Conservation (phyloP, 805 yeast genomes). For the Cyberlindnera nakhonratchasimensis region DNA sequence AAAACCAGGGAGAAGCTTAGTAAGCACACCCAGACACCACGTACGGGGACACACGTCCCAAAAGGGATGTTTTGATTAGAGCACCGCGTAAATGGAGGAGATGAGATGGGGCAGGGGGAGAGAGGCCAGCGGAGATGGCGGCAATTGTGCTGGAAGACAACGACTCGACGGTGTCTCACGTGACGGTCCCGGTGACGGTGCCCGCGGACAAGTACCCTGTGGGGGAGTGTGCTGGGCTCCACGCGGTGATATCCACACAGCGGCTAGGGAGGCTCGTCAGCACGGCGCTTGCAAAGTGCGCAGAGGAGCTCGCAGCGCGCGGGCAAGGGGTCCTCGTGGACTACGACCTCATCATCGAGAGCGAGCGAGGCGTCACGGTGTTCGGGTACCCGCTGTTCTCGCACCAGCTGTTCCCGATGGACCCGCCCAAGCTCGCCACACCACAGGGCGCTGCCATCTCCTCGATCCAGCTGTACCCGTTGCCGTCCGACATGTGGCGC, state of each 20-base stretch:
- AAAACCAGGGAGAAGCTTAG: no score
- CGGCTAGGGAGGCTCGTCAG: slow-evolving; percentile 3
- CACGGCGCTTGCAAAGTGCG: slow-evolving; percentile 2
- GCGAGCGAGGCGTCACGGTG: slow-evolving; percentile 50
- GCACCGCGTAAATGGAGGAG: no score
- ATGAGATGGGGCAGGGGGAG: no score
- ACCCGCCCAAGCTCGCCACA: slow-evolving; percentile 37
- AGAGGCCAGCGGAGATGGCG: background rate
- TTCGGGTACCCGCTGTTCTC: slow-evolving; percentile 53
- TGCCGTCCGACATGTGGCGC: slow-evolving; percentile 59
- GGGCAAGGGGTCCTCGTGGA: slow-evolving; percentile 3
- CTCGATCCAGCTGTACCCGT: slow-evolving; percentile 27
- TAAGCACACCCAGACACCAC: no score
- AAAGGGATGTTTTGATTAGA: no score
- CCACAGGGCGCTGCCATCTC: slow-evolving; percentile 23
- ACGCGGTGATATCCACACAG: slow-evolving; percentile 1
- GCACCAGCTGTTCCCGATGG: slow-evolving; percentile 42
- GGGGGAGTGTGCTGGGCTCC: slow-evolving; percentile 6
- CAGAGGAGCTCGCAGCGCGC: background rate
- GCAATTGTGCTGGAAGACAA: slow-evolving; percentile 11
- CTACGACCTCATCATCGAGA: slow-evolving; percentile 46
- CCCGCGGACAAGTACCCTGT: slow-evolving; percentile 11
- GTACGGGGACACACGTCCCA: no score
- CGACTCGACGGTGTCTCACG: slow-evolving; percentile 4
- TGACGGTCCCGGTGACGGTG: background rate